These are phyloP conservation scores for Apiospora aurea DNA, from an alignment of 2,329 filamentous ascomycete species.

Conservation along the genomic window DNA sequence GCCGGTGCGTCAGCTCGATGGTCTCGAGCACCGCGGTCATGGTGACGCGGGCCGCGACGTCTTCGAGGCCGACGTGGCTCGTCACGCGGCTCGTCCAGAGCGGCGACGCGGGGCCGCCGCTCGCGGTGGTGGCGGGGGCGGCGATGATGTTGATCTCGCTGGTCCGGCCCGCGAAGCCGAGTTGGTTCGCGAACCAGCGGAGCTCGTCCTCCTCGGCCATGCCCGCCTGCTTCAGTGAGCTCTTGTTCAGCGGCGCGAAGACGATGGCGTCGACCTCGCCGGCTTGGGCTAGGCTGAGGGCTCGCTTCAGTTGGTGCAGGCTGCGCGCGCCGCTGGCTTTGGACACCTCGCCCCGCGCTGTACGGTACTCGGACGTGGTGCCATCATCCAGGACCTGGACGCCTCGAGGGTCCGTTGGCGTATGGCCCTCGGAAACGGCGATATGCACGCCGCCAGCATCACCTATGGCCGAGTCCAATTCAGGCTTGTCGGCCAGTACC, in stretches of 20 bases:
- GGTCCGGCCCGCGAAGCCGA: slow-evolving; percentile 32
- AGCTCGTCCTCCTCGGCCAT: slow-evolving; percentile 46
- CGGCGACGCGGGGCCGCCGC: slow-evolving; percentile 15
- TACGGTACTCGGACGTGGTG: slow-evolving; percentile 30
- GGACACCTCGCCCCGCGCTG: slow-evolving; percentile 35
- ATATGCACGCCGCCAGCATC: slow-evolving; percentile 34
- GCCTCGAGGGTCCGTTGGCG: background rate
- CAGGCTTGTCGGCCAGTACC: slow-evolving; percentile 39
- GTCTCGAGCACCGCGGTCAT: slow-evolving; percentile 36
- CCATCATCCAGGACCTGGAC: slow-evolving; percentile 41
- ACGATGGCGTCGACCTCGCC: slow-evolving; percentile 43
- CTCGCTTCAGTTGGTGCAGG: slow-evolving; percentile 41
- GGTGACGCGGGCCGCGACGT: slow-evolving; percentile 40
- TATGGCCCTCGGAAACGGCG: background rate
- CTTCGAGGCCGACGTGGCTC: slow-evolving; percentile 42
- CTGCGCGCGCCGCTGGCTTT: slow-evolving; percentile 36
- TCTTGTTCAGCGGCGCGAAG: slow-evolving; percentile 44
- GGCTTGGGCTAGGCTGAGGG: slow-evolving; percentile 35
- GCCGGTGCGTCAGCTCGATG: slow-evolving; percentile 39
- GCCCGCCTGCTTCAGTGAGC: slow-evolving; percentile 42
- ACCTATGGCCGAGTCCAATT: slow-evolving; percentile 35
- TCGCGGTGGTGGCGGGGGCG: no score
- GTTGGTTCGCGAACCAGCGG: slow-evolving; percentile 44
- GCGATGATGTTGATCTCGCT: slow-evolving; percentile 43
- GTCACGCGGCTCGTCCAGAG: slow-evolving; percentile 44